These are phyloP conservation scores for Tolypocladium cylindrosporum DNA, from an alignment of 2,329 filamentous ascomycete genomes.

Conservation along the genomic window DNA sequence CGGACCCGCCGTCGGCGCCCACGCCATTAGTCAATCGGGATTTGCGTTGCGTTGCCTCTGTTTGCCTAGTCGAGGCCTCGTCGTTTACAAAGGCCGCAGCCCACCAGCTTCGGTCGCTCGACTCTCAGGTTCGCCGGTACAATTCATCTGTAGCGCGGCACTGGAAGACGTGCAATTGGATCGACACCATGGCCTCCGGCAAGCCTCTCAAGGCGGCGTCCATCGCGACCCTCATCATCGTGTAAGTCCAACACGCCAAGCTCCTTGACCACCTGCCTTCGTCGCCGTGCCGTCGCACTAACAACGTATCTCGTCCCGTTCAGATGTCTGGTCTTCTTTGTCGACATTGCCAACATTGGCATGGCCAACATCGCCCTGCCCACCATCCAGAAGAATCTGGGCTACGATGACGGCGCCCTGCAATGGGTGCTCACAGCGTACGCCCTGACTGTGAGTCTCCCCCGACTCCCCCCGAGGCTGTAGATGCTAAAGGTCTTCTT, in stretches of 20 bases:
- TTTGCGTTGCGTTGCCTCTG: not conserved
- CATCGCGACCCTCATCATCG: slow-evolving; percentile 2
- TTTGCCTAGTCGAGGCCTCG: not conserved
- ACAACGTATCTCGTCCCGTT: too few relatives aligned
- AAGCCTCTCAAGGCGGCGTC: not conserved
- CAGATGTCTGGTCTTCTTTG: slow-evolving; percentile 6
- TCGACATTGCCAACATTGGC: slow-evolving; percentile 7
- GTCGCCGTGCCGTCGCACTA: not conserved
- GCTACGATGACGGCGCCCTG: slow-evolving; percentile 3
- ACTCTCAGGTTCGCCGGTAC: not conserved
- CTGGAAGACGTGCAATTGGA: not conserved
- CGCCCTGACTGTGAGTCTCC: slow-evolving; percentile 1
- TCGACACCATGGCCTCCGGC: not conserved
- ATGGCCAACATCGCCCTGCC: slow-evolving; percentile 7
- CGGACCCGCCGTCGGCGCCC: not conserved
- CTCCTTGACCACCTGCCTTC: not conserved
- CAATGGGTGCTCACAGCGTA: slow-evolving; percentile 7
- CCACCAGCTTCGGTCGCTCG: not conserved
- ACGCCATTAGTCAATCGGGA: not conserved
- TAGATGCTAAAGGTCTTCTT: not conserved
- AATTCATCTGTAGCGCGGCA: not conserved
- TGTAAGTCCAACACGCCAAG: not conserved
- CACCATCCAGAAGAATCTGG: slow-evolving; percentile 5
- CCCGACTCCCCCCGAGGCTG: not conserved
- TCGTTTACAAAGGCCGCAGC: not conserved